These are phyloP conservation scores for Naganishia cerealis DNA, from an alignment of 1,284 basidiomycete species.

Conservation along the genomic window DNA sequence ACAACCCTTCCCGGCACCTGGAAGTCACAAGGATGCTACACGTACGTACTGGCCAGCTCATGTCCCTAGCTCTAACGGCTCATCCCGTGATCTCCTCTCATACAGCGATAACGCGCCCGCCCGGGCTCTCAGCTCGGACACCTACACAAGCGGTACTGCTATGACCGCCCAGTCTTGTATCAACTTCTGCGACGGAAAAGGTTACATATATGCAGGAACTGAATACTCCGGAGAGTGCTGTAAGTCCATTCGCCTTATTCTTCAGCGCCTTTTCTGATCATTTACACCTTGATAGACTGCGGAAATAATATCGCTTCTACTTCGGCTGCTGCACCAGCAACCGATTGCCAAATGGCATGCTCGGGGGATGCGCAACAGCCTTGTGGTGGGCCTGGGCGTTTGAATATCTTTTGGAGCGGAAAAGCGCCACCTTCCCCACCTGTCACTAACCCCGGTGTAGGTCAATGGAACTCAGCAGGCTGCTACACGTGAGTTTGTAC, in stretches of 20 bases:
- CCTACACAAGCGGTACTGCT: constrained; percentile 31
- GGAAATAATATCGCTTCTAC: background rate
- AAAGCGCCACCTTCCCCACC: background rate
- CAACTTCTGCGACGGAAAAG: constrained; percentile 62
- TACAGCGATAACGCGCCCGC: background rate
- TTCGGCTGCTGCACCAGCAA: background rate
- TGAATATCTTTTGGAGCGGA: background rate
- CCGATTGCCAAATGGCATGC: background rate
- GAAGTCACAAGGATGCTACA: constrained; percentile 14
- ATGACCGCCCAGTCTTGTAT: constrained; percentile 65
- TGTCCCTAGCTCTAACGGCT: background rate
- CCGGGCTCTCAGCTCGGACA: background rate
- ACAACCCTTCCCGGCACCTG: constrained; percentile 8
- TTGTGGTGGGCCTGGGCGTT: background rate
- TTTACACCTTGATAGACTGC: background rate
- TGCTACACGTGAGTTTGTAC: background rate
- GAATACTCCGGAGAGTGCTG: constrained; percentile 59
- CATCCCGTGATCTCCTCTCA: background rate
- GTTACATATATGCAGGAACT: constrained; percentile 62
- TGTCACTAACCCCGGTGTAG: constrained; percentile 1
- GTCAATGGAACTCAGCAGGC: constrained; percentile 3
- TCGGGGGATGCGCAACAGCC: background rate
- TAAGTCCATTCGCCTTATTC: constrained; percentile 27
- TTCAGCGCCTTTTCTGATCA: constrained; percentile 30
- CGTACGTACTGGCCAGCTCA: background rate